Evolutionary conservation across 495 filamentous ascomycete genomes (phyloP).

Genomic region (Xylaria palmicola): DNA sequence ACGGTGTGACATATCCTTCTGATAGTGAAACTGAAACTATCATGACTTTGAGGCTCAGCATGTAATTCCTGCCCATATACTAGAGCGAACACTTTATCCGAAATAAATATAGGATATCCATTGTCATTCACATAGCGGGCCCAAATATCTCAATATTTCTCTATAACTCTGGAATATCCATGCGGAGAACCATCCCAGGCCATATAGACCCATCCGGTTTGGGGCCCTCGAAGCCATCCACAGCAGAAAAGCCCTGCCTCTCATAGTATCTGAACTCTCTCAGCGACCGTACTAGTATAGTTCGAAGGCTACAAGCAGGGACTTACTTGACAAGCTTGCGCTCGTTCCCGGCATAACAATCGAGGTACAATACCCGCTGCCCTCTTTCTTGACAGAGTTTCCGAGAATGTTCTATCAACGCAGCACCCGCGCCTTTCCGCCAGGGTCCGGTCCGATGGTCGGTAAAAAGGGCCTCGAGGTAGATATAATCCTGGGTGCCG

Average conservation of each 20-base stretch:
- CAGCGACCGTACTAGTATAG: not conserved
- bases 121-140: too few relatives aligned
- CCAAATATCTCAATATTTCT: too few relatives aligned
- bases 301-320: not conserved
- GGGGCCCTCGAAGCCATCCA: not conserved
- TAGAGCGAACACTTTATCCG: too few relatives aligned
- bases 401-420: not conserved
- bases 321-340: conserved; percentile 8
- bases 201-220: not conserved
- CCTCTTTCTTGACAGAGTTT: not conserved
- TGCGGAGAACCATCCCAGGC: not conserved
- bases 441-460: not conserved
- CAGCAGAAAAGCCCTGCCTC: not conserved
- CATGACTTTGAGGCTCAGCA: too few relatives aligned
- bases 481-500: conserved; percentile 1
- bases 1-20: too few relatives aligned
- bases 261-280: conserved; percentile 1
- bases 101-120: too few relatives aligned
- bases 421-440: conserved; percentile 8
- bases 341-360: not conserved
- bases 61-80: too few relatives aligned
- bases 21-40: too few relatives aligned
- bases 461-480: conserved; percentile 7
- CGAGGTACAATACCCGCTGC: not conserved
- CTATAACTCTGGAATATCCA: not conserved